phyloP scores from a whole-genome alignment of 805 yeast genomes.

The Zygosaccharomyces bisporus region DNA sequence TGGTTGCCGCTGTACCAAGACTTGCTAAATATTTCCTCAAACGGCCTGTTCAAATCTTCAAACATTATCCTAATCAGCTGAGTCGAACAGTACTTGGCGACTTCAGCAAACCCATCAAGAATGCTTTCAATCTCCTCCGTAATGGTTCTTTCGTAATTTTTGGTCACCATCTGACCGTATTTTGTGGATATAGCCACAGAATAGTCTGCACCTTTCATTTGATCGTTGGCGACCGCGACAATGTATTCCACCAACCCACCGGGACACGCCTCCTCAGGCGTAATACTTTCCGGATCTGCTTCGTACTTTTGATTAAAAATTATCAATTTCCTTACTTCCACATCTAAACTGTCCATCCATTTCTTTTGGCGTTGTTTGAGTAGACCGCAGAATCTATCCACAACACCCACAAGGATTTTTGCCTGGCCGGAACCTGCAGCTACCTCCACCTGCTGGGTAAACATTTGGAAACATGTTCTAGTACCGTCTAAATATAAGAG shows the following conservation, averaged over 20 bases:
- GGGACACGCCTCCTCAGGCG: constrained; percentile 46
- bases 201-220: constrained; percentile 64
- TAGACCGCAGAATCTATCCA: constrained; percentile 62
- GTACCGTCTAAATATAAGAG: constrained; percentile 70
- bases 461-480: constrained; percentile 72
- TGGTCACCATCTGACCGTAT: constrained; percentile 61
- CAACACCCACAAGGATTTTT: constrained; percentile 71
- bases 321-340: constrained; percentile 45
- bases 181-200: constrained; percentile 67
- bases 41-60: constrained; percentile 65
- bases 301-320: constrained; percentile 35
- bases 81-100: constrained; percentile 60
- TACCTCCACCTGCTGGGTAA: constrained; percentile 84
- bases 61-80: constrained; percentile 58
- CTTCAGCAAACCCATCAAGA: constrained; percentile 75
- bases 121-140: constrained; percentile 54
- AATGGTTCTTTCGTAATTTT: constrained; percentile 58
- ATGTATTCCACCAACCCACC: constrained; percentile 78
- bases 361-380: constrained; percentile 57
- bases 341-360: constrained; percentile 55
- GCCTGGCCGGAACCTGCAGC: constrained; percentile 84
- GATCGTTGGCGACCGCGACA: constrained; percentile 82
- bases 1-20: constrained; percentile 62
- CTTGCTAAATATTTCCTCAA: constrained; percentile 59
- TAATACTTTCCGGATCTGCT: constrained; percentile 34